A percentile compares a stretch with the other conserved stretches of the same genome.
These are phyloP conservation scores for Globisporangium lucens DNA, from an alignment of 352 stramenopile species.

Conservation along the genomic window DNA sequence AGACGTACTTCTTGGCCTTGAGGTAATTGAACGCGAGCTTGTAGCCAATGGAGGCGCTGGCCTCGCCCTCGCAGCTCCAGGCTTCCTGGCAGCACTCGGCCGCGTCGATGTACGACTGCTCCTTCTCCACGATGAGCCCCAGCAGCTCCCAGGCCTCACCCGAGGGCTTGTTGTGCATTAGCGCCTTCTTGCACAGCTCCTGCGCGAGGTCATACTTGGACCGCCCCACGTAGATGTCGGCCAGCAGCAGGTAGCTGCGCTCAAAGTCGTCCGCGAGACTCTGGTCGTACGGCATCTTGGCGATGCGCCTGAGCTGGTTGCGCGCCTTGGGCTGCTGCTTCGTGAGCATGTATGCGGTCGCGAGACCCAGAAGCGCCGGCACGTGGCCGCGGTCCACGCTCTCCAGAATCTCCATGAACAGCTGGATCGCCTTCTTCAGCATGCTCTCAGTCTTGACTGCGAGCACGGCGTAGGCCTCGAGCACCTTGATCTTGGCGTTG, in stretches of 20 bases:
- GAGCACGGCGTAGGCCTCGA: slow-evolving; percentile 87
- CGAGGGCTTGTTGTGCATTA: slow-evolving; percentile 93
- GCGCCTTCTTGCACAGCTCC: slow-evolving; percentile 90
- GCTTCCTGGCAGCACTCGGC: slow-evolving; percentile 92
- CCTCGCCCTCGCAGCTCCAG: slow-evolving; percentile 78
- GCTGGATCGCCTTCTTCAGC: slow-evolving; percentile 86
- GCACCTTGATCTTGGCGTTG: slow-evolving; percentile 67
- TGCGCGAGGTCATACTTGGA: slow-evolving; percentile 93
- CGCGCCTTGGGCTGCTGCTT: slow-evolving; percentile 91
- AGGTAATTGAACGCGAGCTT: slow-evolving; percentile 97
- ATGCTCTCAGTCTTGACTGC: slow-evolving; percentile 77
- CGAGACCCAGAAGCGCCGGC: slow-evolving; percentile 86
- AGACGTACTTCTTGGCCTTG: slow-evolving; percentile 90
- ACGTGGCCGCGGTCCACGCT: slow-evolving; percentile 85
- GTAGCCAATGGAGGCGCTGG: slow-evolving; percentile 88
- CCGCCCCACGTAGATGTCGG: slow-evolving; percentile 90
- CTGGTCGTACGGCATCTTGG: slow-evolving; percentile 91
- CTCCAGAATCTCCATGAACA: slow-evolving; percentile 91
- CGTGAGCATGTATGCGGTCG: slow-evolving; percentile 91
- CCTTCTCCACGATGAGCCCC: slow-evolving; percentile 94
- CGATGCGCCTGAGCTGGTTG: slow-evolving; percentile 94
- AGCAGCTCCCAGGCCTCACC: slow-evolving; percentile 92
- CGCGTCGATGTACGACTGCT: slow-evolving; percentile 90
- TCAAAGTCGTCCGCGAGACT: slow-evolving; percentile 92
- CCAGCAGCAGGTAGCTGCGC: slow-evolving; percentile 90